These are phyloP conservation scores for Cucumis hystrix DNA, from an alignment of 306 rosid species.

Conservation along the genomic window DNA sequence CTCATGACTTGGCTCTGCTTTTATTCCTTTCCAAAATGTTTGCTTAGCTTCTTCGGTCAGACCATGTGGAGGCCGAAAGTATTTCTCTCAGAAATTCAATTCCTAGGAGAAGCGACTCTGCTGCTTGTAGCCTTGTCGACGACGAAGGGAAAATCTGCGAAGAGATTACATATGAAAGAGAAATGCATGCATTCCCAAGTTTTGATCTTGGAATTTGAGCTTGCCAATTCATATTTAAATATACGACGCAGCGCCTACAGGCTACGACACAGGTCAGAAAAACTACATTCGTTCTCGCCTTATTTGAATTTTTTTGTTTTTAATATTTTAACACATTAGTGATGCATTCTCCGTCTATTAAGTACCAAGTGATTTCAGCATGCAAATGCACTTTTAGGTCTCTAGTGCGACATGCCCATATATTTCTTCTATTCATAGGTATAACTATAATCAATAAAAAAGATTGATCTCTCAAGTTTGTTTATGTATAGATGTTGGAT, in stretches of 20 bases:
- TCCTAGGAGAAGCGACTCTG: not conserved
- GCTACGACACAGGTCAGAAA: not conserved
- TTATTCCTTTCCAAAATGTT: not conserved
- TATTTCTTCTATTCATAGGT: not conserved
- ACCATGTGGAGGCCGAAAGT: slow-evolving; percentile 20
- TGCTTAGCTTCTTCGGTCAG: slow-evolving; percentile 17
- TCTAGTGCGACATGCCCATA: not conserved
- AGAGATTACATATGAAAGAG: slow-evolving; percentile 20
- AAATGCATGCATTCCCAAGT: slow-evolving; percentile 33
- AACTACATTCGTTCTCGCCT: not conserved
- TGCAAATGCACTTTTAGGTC: not conserved
- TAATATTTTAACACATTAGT: not conserved
- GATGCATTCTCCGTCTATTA: not conserved
- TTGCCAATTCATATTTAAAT: not conserved
- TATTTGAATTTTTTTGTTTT: not conserved
- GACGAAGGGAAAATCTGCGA: slow-evolving; percentile 13
- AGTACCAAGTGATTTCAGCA: not conserved
- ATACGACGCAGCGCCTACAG: not conserved
- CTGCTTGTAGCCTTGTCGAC: slow-evolving; percentile 13
- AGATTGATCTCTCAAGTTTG: not conserved
- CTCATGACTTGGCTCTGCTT: not conserved
- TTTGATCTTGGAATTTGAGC: slow-evolving; percentile 69
- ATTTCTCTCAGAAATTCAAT: slow-evolving; percentile 14
- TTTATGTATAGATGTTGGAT: not conserved
- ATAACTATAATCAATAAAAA: not conserved